Evolutionary conservation across 495 filamentous ascomycete genomes (phyloP).

Genomic region (Neurospora sublineolata): DNA sequence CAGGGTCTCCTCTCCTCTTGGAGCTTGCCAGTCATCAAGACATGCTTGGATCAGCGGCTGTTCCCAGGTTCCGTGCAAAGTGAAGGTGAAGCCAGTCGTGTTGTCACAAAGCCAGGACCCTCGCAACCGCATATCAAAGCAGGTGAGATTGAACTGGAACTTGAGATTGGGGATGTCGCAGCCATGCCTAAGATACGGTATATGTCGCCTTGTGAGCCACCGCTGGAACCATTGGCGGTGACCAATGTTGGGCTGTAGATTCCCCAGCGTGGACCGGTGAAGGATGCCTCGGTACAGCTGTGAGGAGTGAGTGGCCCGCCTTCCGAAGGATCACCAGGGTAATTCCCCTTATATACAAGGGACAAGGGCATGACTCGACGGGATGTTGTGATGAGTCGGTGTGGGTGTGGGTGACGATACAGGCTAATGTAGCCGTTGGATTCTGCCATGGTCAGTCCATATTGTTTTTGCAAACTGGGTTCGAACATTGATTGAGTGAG

Average conservation of each 20-base stretch:
- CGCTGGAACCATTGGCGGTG: conserved; percentile 12
- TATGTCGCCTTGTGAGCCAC: conserved; percentile 15
- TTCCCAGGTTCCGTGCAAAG: conserved; percentile 9
- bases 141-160: conserved; percentile 12
- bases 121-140: conserved; percentile 7
- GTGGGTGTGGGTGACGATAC: background rate
- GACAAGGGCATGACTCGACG: background rate
- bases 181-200: too few relatives aligned
- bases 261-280: too few relatives aligned
- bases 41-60: conserved; percentile 11
- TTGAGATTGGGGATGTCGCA: conserved; percentile 11
- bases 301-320: too few relatives aligned
- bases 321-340: too few relatives aligned
- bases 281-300: too few relatives aligned
- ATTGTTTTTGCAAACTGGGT: background rate
- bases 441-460: background rate
- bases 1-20: conserved; percentile 9
- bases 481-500: background rate
- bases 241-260: too few relatives aligned
- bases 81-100: conserved; percentile 8
- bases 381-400: background rate
- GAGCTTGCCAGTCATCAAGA: conserved; percentile 8
- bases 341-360: background rate
- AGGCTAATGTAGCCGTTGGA: background rate
- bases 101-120: conserved; percentile 10